phyloP scores from a whole-genome alignment of 2,329 filamentous ascomycete genomes.

The Trichophyton verrucosum region DNA sequence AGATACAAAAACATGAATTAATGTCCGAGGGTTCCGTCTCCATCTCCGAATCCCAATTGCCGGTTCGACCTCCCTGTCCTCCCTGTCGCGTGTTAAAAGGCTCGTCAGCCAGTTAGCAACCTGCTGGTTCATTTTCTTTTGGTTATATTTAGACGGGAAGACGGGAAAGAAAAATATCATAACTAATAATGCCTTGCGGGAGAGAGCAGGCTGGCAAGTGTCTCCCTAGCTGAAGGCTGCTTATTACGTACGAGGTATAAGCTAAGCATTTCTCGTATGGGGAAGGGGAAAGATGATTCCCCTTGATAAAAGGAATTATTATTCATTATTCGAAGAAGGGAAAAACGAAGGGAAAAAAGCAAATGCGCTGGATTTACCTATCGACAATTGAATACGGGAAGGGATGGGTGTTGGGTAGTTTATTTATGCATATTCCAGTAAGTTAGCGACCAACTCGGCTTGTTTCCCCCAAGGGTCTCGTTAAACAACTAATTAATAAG shows the following conservation, averaged over 20 bases:
- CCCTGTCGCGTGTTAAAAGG: background rate
- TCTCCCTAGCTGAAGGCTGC: background rate
- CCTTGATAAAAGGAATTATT: conserved; percentile 3
- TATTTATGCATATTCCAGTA: background rate
- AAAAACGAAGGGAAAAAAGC: background rate
- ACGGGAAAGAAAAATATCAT: background rate
- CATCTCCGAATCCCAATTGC: background rate
- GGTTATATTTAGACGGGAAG: background rate
- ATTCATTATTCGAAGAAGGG: background rate
- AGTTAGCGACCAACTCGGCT: no score
- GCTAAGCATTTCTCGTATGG: conserved; percentile 3
- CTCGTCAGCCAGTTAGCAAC: no score
- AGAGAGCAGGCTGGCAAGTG: background rate
- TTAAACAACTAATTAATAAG: no score
- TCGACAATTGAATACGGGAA: no score
- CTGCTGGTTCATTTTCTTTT: no score
- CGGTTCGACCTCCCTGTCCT: background rate
- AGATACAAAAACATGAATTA: background rate
- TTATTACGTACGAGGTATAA: background rate
- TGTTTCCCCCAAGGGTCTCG: no score
- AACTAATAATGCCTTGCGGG: background rate
- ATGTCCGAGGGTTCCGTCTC: background rate
- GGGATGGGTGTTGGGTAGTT: background rate
- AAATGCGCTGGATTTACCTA: background rate
- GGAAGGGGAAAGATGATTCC: conserved; percentile 1